phyloP scores from a whole-genome alignment of 2,329 filamentous ascomycete species.

The Colletotrichum godetiae region DNA sequence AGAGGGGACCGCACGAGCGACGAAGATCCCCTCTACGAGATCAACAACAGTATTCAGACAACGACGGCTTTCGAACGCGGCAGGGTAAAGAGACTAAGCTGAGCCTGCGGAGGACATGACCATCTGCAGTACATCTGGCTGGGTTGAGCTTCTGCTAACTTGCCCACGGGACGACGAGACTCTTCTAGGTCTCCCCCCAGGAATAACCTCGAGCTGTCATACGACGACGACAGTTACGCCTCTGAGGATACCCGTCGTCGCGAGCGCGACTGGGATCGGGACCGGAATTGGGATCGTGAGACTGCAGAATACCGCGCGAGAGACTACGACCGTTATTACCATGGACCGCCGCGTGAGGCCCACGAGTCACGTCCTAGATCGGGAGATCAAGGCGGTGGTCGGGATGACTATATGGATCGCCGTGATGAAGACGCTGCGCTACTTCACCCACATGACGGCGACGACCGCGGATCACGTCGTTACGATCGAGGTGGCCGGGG shows the following conservation, averaged over 20 bases:
- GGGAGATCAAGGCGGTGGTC: conserved; percentile 41
- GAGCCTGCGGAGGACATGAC: conserved; percentile 37
- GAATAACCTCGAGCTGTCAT: conserved; percentile 45
- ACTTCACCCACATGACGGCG: conserved; percentile 46
- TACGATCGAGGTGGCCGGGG: conserved; percentile 33
- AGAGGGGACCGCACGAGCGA: conserved; percentile 36
- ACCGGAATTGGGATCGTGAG: conserved; percentile 31
- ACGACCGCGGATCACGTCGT: conserved; percentile 42
- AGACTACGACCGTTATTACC: conserved; percentile 38
- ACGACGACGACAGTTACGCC: conserved; percentile 45
- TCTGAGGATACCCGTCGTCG: conserved; percentile 41
- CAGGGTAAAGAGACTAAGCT: conserved; percentile 56
- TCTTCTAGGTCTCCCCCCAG: conserved; percentile 56
- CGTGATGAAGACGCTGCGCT: conserved; percentile 49
- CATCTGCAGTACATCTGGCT: conserved; percentile 36
- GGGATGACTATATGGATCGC: conserved; percentile 44
- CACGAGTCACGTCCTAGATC: conserved; percentile 35
- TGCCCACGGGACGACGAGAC: conserved; percentile 56
- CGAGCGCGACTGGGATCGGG: conserved; percentile 41
- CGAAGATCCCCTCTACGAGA: conserved; percentile 36
- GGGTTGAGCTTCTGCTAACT: conserved; percentile 56
- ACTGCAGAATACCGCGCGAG: conserved; percentile 16
- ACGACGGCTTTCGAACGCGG: conserved; percentile 58
- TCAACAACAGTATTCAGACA: conserved; percentile 40
- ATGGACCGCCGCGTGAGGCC: conserved; percentile 39